phyloP scores from a whole-genome alignment of 2,329 filamentous ascomycete species.

The Aspergillus tubingensis region DNA sequence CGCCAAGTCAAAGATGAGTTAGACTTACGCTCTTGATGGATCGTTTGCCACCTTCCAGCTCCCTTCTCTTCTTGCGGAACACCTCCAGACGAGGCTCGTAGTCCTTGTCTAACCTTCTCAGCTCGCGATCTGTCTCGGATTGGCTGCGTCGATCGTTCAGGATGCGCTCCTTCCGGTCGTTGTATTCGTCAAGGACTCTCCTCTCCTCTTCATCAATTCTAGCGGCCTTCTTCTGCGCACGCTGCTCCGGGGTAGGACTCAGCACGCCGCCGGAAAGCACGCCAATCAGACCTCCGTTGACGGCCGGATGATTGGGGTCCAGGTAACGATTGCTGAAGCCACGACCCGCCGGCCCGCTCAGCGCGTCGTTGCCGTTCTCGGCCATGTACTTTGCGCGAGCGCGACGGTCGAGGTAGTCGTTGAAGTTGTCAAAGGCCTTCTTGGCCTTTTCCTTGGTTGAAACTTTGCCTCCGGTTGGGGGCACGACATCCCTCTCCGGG shows the following conservation, averaged over 20 bases:
- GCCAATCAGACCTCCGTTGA: conserved; percentile 48
- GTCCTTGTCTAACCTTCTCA: not conserved
- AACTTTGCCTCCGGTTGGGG: not conserved
- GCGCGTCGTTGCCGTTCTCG: not conserved
- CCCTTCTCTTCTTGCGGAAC: not conserved
- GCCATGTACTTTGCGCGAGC: not conserved
- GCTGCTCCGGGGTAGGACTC: not conserved
- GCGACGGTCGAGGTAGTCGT: not conserved
- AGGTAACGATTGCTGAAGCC: conserved; percentile 49
- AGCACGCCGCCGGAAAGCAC: conserved; percentile 47
- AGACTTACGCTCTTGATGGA: not conserved
- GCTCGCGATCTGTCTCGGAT: not conserved
- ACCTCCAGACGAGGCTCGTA: not conserved
- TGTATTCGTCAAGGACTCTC: not conserved
- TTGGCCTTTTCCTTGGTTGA: not conserved
- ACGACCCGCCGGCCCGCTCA: not conserved
- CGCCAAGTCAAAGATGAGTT: too few species aligned
- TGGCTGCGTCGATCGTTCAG: not conserved
- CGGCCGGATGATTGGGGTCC: conserved; percentile 54
- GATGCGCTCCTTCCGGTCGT: not conserved
- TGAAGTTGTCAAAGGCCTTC: not conserved
- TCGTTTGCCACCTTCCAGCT: not conserved
- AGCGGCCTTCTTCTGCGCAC: not conserved
- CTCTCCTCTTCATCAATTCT: not conserved
- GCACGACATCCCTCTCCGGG: not conserved